Evolutionary conservation across 176 grass and related monocot species (phyloP), one percentile per base, ranked within the genome.

Genomic region (Echinochloa phyllopogon): DNA sequence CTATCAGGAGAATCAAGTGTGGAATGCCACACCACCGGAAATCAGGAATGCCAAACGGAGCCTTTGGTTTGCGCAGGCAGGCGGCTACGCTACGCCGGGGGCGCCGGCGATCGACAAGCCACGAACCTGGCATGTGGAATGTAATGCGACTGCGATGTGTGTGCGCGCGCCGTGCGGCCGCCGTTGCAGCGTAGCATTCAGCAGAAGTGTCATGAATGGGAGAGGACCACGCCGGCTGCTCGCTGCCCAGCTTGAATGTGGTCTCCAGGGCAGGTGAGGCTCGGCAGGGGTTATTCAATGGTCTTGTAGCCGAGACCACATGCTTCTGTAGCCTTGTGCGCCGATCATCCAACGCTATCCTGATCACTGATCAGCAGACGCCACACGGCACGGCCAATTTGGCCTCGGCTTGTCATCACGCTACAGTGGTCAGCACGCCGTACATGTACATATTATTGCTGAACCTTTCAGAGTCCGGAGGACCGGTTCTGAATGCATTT

Each of bases 211-310:
- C 43, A 66, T 82, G 79, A 60, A 69, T 83, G 60, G 1, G 67
- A 44, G 55, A 5, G 69, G 82, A 81, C 69, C 76, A 78, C 65
- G 17, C 72, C 24, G 1, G 1, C 57, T 25, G 1, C 24, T 6
- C 41, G 3, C 29, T 33, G 41, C 77, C 24, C 59, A 38, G 43
- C 38, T 68, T 90, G 9, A 87, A 87, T 91, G 85, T 84, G 89
- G 89, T 91, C 89, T 80, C 75, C 6, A 75, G 61, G 83, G 89
- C 83, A 44, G 85, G 84, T 91, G 61, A 84, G 80, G 51, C 27
- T 63, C 75, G 62, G 79, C 45, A 25, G 55, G 40, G 75, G 66
- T 51, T 75, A 80, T 74, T 83, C 49, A 90, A 90, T 78, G 65
- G 65, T 48, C 57, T 24, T 14, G 47, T n/a, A 2, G 0, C 7